Evolutionary conservation across 2,329 filamentous ascomycete species (phyloP), one percentile per base, ranked within the genome.

Genomic region (Didymella lethalis): DNA sequence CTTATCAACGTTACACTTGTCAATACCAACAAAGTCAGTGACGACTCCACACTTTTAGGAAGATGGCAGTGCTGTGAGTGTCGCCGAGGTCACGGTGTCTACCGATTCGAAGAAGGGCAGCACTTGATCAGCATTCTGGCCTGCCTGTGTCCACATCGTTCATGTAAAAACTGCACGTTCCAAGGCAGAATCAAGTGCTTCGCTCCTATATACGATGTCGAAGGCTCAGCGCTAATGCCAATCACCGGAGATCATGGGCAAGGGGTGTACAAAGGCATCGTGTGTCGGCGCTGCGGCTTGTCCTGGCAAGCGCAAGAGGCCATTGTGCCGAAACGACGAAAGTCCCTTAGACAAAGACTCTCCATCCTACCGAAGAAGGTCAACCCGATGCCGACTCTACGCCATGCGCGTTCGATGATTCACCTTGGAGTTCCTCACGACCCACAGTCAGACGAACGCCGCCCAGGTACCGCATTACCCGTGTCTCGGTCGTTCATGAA

Each of bases 141-240:
- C 26, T 74, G 72, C 48, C 23, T 48, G 12, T 74, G 72, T 48
- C 61, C 59, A 6, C 72, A 74, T 56, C 62, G 64, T 14, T 64
- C 64, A 7, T 74, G 72, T 54, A 52, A 54, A 12, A 63, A 56
- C 12, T 74, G 72, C 56, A 60, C 50, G 7, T 48, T 68, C 28
- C 49, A 62, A 16, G 68, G 66, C 2, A 47, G 56, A 14, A 57
- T 73, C 12, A 67, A 63, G 53, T 45, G 47, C 0, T 74, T 71
- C 46, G 53, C 64, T 7, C 70, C 71, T 7, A 70, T 71, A 48
- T 51, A 62, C n/a, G 69, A 74, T 53, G 63, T 64, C 3, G 57
- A 61, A 28, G 55, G 66, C 16, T 60, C 73, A 4, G 66, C 63
- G 8, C 46, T 64, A 14, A 25, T 57, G 34, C 48, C 54, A 11